Evolutionary conservation across 2,329 filamentous ascomycete species (phyloP), one percentile per base, ranked within the genome.

Genomic region (Coniosporium tulheliwenetii): DNA sequence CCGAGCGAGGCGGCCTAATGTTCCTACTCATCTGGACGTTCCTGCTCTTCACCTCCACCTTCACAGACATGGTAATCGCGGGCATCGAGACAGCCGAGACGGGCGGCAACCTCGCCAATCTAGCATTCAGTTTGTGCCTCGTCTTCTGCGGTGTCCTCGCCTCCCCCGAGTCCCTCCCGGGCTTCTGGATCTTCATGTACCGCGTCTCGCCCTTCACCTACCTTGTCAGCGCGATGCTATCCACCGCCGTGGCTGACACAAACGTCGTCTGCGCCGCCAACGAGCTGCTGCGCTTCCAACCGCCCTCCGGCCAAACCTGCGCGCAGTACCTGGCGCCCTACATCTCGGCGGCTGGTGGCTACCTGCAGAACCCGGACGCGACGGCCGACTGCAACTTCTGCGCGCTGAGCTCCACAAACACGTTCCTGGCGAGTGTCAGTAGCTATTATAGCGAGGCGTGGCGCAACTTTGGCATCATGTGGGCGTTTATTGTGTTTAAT

Each of bases 131-230:
- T 31, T 66, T 89, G 41, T 77, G 71, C 44, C 66, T 87, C 40
- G 73, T 85, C 50, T 89, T 87, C 69, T 59, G 55, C 40, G 66
- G 79, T 68, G 79, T 91, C 39, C 71, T 93, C 45, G 77, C 77
- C 26, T 63, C 65, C 5, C 79, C 80, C 0, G 58, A 62, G 2
- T 58, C 62, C 2, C 70, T 89, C 30, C 81, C 83, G 0, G 64
- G 73, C 5, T 86, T 87, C 69, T 89, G 83, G 81, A 75, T 79
- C 48, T 85, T 85, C 66, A 83, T 86, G 78, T 89, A 89, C 60
- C 75, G 81, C 37, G 63, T 86, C 38, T 85, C 79, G 0, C 85
- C 86, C 0, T 82, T 94, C 50, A 87, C 81, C 0, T 94, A 93
- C 56, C 64, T 91, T 12, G 75, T 89, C 19, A 71, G 72, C 8